Evolutionary conservation across 1,139 yeast genomes (phyloP), one percentile per base, ranked within the genome.

Genomic region (Lodderomyces theae): DNA sequence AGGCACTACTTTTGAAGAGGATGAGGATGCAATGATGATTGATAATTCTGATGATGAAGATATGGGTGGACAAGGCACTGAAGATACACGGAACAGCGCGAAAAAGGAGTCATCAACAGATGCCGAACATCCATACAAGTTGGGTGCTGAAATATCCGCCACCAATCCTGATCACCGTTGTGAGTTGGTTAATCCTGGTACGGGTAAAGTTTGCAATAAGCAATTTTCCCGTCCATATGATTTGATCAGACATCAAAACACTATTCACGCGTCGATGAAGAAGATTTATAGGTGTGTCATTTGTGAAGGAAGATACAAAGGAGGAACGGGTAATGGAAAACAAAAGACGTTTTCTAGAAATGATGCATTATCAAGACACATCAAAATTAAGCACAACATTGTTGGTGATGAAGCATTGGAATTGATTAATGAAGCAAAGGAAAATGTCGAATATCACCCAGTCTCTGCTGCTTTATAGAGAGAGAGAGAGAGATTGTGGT

Each of bases 341-440:
- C 86, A 58, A 49, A 72, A 72, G 56, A 72, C 77, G 8, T 72
- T 72, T 45, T 68, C 74, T 4, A 58, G 77, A 53, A 75, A 74
- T 40, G 77, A 72, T 58, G 77, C 77, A 1, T 66, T 72, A 48
- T 69, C 75, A 1, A 61, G 77, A 47, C 77, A 72, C 50, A 70
- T 72, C 37, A 72, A 72, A 49, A 76, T 72, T 22, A 72, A 72
- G 51, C 77, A 72, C 54, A 72, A 69, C n/a, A 58, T 72, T 43
- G 64, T 61, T 25, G 77, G 77, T 15, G 56, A 66, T 43, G 76
- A 72, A 43, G 77, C 77, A 2, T 54, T 79, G 44, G 79, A 79
- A 41, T 79, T 86, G 35, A 81, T 85, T 51, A 81, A 82, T 53
- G 80, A 74, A 51, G 94, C 94, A 11, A 85, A 84, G 60, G 85